phyloP scores from a whole-genome alignment of 2,329 filamentous ascomycete genomes.

The Laburnicola sp. region DNA sequence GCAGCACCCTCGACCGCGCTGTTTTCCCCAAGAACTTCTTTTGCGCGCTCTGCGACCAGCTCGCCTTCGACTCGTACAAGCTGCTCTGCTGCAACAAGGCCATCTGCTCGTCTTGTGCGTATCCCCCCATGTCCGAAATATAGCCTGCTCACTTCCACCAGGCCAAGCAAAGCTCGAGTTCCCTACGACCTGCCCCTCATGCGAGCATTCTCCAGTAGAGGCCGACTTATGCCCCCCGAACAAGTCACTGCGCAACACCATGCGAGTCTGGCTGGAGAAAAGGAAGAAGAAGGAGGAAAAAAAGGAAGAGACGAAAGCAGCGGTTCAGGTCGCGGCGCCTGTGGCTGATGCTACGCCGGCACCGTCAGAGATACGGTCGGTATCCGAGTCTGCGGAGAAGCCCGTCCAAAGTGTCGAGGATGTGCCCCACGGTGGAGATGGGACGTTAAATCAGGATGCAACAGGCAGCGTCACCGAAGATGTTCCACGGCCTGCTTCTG shows the following conservation, averaged over 20 bases:
- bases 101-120: conserved; percentile 85
- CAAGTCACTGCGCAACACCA: conserved; percentile 87
- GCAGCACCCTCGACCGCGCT: conserved; percentile 74
- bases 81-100: conserved; percentile 93
- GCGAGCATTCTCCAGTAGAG: conserved; percentile 86
- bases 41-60: conserved; percentile 89
- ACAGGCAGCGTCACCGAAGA: not conserved
- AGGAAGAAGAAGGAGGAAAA: conserved; percentile 66
- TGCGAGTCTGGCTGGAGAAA: conserved; percentile 89
- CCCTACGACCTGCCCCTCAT: conserved; percentile 84
- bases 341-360: conserved; percentile 24
- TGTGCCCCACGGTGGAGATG: not conserved
- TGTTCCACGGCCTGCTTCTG: not conserved
- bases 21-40: conserved; percentile 95
- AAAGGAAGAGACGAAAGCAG: conserved; percentile 40
- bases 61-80: conserved; percentile 88
- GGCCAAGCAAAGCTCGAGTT: conserved; percentile 55
- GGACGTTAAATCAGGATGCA: not conserved
- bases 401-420: conserved; percentile 37
- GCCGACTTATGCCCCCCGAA: conserved; percentile 84
- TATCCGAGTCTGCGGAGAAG: conserved; percentile 28
- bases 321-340: conserved; percentile 35
- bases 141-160: conserved; percentile 17
- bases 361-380: conserved; percentile 25
- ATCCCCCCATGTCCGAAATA: not conserved